Conservation (phyloP, 441 rosid genomes). For the Codiaeum variegatum region DNA sequence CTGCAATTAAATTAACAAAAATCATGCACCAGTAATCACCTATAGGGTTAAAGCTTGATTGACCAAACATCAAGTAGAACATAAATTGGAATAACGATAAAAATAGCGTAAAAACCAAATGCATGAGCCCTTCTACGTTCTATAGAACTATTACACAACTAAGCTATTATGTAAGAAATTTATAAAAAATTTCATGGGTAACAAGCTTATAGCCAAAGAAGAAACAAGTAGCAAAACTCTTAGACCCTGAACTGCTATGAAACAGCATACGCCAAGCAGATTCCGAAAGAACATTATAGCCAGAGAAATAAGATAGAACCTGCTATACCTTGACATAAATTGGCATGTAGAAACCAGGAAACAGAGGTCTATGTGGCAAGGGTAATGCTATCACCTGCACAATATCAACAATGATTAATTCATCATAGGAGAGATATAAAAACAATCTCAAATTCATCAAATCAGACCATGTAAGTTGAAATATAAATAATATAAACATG, state of each 20-base stretch:
- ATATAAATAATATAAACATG: background rate
- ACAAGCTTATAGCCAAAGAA: background rate
- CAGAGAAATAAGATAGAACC: constrained; percentile 1
- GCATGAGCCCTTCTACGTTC: background rate
- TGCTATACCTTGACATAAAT: constrained; percentile 83
- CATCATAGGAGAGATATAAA: background rate
- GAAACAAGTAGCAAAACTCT: background rate
- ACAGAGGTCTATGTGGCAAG: constrained; percentile 84
- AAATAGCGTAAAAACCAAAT: constrained; percentile 1
- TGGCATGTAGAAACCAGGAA: constrained; percentile 99
- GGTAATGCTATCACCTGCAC: constrained; percentile 85
- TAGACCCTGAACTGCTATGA: background rate
- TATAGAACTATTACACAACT: background rate
- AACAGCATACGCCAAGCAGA: background rate
- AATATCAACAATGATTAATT: background rate
- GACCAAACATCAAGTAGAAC: background rate
- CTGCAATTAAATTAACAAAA: constrained; percentile 34
- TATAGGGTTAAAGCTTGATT: background rate
- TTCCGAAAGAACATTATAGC: background rate
- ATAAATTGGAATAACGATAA: background rate
- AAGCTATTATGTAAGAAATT: background rate
- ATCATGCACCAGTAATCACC: background rate
- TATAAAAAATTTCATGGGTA: background rate
- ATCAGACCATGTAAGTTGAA: background rate
- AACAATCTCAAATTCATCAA: background rate